Base-by-base conservation (phyloP, 1,284 basidiomycete genomes). In the Rhizoctonia solani region DNA sequence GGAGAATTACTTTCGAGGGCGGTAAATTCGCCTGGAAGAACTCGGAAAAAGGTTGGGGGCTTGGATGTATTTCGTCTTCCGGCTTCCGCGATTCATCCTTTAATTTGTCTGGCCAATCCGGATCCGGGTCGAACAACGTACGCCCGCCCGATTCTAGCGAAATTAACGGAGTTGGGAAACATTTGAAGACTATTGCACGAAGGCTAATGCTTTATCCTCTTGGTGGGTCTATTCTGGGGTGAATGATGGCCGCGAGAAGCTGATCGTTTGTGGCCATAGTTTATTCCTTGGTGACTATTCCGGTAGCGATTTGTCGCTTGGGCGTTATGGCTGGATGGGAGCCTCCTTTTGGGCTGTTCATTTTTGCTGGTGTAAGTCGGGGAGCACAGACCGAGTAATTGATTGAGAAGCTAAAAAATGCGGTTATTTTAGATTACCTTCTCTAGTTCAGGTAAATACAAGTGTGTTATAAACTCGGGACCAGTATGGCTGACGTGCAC, bases 301-400 rank as follows among this genome's bases (percentile, higher is more conserved):
- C 58, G 3, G 58, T 61, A 37, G 58, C 58, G 14, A 39, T 61
- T 25, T 49, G 44, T 21, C 58, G 58, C 29, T 34, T 61, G 14
- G 58, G 58, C 23, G 58, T 37, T 3, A 61, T 49, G 58, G 58
- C 58, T 9, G 59, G 59, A n/a, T 65, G 59, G 59, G 30, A 13
- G 3, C 32, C 49, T 23, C 59, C 59, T 0, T 53, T 65, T 19
- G 21, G 47, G 8, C 37, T 65, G 9, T 65, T 53, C 25, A 23
- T 53, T n/a, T 65, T 65, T 30, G 34, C 59, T 21, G 59, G 59
- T 41, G 59, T 65, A 41, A 39, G 59, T 13, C 16, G n/a, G n/a
- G n/a, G 27, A 61, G 19, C 4, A 14, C 6, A 46, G 8, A 46
- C 11, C 44, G 9, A 19, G 13, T 19, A 21, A 46, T 19, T n/a